Evolutionary conservation across 257 asterid genomes (phyloP).

Genomic region (Thymus mandschuricus): DNA sequence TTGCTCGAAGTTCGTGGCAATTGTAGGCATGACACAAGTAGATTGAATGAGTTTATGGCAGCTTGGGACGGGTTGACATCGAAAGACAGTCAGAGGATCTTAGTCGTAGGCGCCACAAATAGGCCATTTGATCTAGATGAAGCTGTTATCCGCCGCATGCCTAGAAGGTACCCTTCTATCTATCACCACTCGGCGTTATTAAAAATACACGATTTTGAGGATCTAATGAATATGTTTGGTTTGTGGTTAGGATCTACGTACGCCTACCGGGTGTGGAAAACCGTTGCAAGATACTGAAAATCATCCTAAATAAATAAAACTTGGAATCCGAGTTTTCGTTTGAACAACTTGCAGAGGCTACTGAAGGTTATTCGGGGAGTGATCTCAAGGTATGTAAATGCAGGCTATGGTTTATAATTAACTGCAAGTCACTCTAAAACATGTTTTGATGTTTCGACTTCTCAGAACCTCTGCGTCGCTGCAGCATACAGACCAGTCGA

Average conservation of each 20-base stretch:
- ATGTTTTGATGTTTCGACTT: not conserved
- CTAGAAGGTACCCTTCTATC: constrained; percentile 50
- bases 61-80: constrained; percentile 50
- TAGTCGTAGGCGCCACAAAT: constrained; percentile 78
- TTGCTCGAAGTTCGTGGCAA: constrained; percentile 75
- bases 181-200: not conserved
- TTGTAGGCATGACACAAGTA: constrained; percentile 58
- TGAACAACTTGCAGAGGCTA: constrained; percentile 83
- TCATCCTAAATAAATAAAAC: constrained; percentile 73
- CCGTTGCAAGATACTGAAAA: constrained; percentile 80
- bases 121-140: constrained; percentile 81
- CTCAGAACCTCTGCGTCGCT: not conserved
- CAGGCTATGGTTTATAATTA: not conserved
- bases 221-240: no score
- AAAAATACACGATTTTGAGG: no score
- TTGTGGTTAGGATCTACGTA: constrained; percentile 66
- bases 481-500: constrained; percentile 10
- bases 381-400: constrained; percentile 58
- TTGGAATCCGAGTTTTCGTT: constrained; percentile 64
- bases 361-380: constrained; percentile 97
- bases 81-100: constrained; percentile 67
- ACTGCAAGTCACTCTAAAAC: not conserved
- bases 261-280: constrained; percentile 90
- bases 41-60: constrained; percentile 62
- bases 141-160: constrained; percentile 81